Conservation (phyloP, 805 yeast species). For the Cyberlindnera americana region DNA sequence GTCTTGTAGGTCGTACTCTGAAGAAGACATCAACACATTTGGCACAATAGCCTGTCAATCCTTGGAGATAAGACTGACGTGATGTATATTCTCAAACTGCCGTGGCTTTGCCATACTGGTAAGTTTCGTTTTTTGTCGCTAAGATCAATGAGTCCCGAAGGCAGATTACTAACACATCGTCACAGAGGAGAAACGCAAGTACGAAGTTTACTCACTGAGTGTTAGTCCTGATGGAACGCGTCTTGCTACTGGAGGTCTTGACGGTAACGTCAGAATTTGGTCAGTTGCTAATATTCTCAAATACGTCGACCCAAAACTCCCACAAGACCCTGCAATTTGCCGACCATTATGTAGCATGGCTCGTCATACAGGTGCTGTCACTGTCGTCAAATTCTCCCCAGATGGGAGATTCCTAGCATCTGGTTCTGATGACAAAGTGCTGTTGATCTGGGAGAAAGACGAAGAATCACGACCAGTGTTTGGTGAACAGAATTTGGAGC, state of each 20-base stretch:
- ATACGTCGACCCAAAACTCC: conserved; percentile 27
- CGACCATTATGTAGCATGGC: conserved; percentile 86
- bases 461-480: conserved; percentile 56
- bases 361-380: conserved; percentile 95
- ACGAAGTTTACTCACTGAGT: conserved; percentile 82
- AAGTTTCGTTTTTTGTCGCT: conserved; percentile 16
- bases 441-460: conserved; percentile 90
- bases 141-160: background rate
- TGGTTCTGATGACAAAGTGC: conserved; percentile 92
- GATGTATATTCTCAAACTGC: conserved; percentile 68
- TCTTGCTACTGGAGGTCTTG: conserved; percentile 90
- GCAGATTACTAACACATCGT: conserved; percentile 3
- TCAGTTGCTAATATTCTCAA: conserved; percentile 51
- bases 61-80: too few relatives aligned
- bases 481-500: conserved; percentile 80
- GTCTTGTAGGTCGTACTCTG: too few relatives aligned
- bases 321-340: conserved; percentile 30
- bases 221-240: conserved; percentile 80
- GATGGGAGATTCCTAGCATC: conserved; percentile 88
- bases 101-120: conserved; percentile 66
- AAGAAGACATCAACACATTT: too few relatives aligned
- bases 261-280: conserved; percentile 94
- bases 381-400: conserved; percentile 89
- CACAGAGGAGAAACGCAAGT: conserved; percentile 70
- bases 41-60: too few relatives aligned